Conservation (phyloP, 2,329 filamentous ascomycete species). For the Hypoxylon sp. region DNA sequence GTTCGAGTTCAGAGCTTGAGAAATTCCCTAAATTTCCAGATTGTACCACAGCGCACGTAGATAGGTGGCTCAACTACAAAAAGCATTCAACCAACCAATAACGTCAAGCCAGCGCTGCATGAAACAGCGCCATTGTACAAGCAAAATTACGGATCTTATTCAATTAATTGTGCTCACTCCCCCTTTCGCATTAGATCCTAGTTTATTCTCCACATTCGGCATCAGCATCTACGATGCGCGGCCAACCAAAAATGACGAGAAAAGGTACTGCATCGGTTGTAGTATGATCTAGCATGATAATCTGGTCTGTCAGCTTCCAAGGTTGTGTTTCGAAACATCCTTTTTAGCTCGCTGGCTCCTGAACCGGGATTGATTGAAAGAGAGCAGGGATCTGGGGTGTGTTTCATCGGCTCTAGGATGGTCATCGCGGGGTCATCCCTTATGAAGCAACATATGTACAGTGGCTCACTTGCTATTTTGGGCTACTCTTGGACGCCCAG, state of each 20-base stretch:
- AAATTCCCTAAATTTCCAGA: not conserved
- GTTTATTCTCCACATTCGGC: constrained; percentile 6
- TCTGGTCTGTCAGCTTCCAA: constrained; percentile 6
- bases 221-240: constrained; percentile 12
- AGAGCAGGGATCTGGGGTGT: constrained; percentile 21
- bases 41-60: not conserved
- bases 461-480: constrained; percentile 36
- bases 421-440: constrained; percentile 29
- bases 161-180: constrained; percentile 16
- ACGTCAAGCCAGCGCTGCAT: constrained; percentile 18
- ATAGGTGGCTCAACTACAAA: constrained; percentile 22
- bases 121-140: constrained; percentile 43
- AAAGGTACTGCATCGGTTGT: not conserved
- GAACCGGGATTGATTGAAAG: constrained; percentile 14
- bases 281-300: constrained; percentile 18
- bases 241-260: constrained; percentile 4
- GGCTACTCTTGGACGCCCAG: constrained; percentile 1
- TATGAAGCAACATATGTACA: constrained; percentile 2
- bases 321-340: constrained; percentile 41
- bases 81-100: constrained; percentile 27
- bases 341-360: constrained; percentile 22
- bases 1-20: not conserved
- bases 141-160: constrained; percentile 35
- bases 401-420: constrained; percentile 38
- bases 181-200: constrained; percentile 3